phyloP scores from a whole-genome alignment of 2,329 filamentous ascomycete genomes.

The Lasiodiplodia citricola region DNA sequence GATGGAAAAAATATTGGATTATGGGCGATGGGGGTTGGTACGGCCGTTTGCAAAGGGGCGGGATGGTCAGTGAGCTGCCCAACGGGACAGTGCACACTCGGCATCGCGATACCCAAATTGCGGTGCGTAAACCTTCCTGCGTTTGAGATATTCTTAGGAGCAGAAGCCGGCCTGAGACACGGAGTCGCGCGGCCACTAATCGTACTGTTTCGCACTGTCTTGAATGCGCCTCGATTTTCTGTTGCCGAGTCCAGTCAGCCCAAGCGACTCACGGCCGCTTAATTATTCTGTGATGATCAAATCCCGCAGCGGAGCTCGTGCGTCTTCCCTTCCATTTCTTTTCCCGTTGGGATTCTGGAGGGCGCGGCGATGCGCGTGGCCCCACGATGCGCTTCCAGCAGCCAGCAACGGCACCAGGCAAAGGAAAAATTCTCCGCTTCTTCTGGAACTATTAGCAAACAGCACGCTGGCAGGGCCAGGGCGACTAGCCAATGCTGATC shows the following conservation, averaged over 20 bases:
- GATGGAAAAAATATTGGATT: background rate
- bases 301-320: constrained; percentile 15
- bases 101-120: constrained; percentile 16
- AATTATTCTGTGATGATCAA: constrained; percentile 21
- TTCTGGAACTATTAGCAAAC: background rate
- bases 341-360: background rate
- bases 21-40: background rate
- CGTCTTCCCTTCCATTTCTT: constrained; percentile 23
- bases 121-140: constrained; percentile 12
- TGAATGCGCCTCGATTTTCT: constrained; percentile 5
- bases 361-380: constrained; percentile 7
- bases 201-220: constrained; percentile 6
- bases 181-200: constrained; percentile 7
- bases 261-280: constrained; percentile 6
- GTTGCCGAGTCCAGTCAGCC: background rate
- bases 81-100: constrained; percentile 15
- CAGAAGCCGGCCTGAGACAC: constrained; percentile 15
- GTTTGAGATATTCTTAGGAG: constrained; percentile 22
- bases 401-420: background rate
- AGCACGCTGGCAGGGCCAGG: background rate
- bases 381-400: background rate
- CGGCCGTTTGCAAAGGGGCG: constrained; percentile 22
- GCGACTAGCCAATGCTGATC: constrained; percentile 21
- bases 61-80: constrained; percentile 18
- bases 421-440: background rate